A percentile compares a stretch with the other conserved stretches of the same genome.
phyloP scores from a whole-genome alignment of 2,329 filamentous ascomycete genomes.

The Paecilomyces variotii region DNA sequence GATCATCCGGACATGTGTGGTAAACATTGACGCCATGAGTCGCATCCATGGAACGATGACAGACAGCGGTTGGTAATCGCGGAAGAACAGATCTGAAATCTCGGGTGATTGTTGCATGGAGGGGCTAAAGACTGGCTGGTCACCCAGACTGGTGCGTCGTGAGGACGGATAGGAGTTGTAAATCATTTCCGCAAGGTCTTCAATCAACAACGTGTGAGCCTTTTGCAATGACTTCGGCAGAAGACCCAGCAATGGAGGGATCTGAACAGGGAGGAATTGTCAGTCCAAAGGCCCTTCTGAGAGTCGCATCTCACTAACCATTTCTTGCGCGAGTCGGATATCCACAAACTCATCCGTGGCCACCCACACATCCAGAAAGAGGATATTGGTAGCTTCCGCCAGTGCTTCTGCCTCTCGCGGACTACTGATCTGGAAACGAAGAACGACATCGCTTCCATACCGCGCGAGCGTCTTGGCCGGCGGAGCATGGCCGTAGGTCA shows the following conservation, averaged over 20 bases:
- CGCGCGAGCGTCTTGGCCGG: slow-evolving; percentile 36
- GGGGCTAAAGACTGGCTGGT: slow-evolving; percentile 23
- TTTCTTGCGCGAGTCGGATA: slow-evolving; percentile 66
- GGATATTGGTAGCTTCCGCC: slow-evolving; percentile 61
- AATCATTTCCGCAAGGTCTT: slow-evolving; percentile 69
- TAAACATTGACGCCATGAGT: slow-evolving; percentile 82
- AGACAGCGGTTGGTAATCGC: slow-evolving; percentile 79
- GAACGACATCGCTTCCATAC: slow-evolving; percentile 76
- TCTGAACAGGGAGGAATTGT: slow-evolving; percentile 28
- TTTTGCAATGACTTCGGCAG: slow-evolving; percentile 66
- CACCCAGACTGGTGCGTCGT: slow-evolving; percentile 54
- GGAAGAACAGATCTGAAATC: slow-evolving; percentile 68
- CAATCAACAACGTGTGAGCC: slow-evolving; percentile 67
- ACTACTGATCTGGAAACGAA: slow-evolving; percentile 74
- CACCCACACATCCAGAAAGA: slow-evolving; percentile 88
- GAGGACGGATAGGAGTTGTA: slow-evolving; percentile 39
- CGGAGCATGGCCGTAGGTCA: slow-evolving; percentile 13
- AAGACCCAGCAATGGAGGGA: slow-evolving; percentile 66
- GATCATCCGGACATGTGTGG: slow-evolving; percentile 64
- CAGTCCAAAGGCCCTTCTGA: not conserved
- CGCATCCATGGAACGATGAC: slow-evolving; percentile 89
- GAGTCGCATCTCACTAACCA: slow-evolving; percentile 44
- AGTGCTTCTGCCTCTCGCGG: slow-evolving; percentile 61
- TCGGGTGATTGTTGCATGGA: slow-evolving; percentile 23
- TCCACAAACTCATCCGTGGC: slow-evolving; percentile 77